Evolutionary conservation across 1,284 basidiomycete genomes (phyloP), one percentile per base, ranked within the genome.

Genomic region (Singerocomus inundabilis): DNA sequence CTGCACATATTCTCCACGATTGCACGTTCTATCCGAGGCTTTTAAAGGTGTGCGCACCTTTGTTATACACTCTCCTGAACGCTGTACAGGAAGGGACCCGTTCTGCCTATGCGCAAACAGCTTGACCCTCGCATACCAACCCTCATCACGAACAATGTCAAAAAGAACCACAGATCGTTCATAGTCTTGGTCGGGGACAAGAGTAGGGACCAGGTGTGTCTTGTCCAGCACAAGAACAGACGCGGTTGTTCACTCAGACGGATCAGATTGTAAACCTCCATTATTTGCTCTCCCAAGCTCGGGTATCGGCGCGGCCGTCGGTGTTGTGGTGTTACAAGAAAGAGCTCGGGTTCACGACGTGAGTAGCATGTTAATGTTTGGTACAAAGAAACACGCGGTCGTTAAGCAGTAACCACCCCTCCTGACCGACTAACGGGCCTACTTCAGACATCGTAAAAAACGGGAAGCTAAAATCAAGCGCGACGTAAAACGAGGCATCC

Each of bases 301-400:
- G 92, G 35, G 84, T 94, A 0, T 91, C 91, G 28, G 89, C 92
- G 4, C 77, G 94, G 18, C 94, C 94, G 1, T 93, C 88, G 15
- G 94, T 98, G 0, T 71, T 97, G 54, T 98, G 94, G 94, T 96
- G 93, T 63, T 98, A 98, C 77, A 97, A 96, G 75, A 97, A 97
- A 70, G 94, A 97, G 34, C 78, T 98, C 0, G 93, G 93, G 0
- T 98, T 98, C 63, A 94, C 92, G 3, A 93, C 82, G 89, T 89
- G 62, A 56, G 84, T 64, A 32, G 34, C 24, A 28, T 47, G 12
- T 41, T 48, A 6, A 7, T 24, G 21, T 13, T 25, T 9, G 3
- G 5, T 10, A 7, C 13, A 7, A 3, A 21, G 24, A 28, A 32
- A 13, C 30, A 26, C 8, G 9, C n/a, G 6, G 10, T 16, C 21